phyloP scores from a whole-genome alignment of 306 rosid species.

The Comarum palustre region DNA sequence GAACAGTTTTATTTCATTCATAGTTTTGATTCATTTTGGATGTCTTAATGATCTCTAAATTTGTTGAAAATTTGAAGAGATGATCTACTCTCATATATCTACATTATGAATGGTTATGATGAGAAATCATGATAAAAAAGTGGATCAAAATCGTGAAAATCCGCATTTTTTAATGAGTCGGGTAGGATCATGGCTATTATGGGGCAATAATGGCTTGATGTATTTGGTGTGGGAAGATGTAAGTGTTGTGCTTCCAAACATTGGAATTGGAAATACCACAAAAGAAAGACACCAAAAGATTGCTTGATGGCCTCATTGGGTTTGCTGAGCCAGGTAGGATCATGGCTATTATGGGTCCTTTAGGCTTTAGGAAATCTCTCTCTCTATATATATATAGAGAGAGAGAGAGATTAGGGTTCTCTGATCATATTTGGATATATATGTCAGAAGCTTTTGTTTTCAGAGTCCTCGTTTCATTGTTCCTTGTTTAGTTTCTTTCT shows the following conservation, averaged over 20 bases:
- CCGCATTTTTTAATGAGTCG: too few relatives aligned
- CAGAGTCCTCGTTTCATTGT: not conserved
- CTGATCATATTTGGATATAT: not conserved
- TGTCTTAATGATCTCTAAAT: too few relatives aligned
- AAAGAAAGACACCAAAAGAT: slow-evolving; percentile 55
- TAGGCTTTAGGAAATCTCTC: slow-evolving; percentile 79
- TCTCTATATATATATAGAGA: too few relatives aligned
- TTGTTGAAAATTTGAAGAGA: too few relatives aligned
- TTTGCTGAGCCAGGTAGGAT: slow-evolving; percentile 79
- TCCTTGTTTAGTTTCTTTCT: not conserved
- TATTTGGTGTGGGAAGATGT: slow-evolving; percentile 80
- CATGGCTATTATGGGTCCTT: slow-evolving; percentile 97
- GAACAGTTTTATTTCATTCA: too few relatives aligned
- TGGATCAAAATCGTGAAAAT: too few relatives aligned
- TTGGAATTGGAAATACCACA: slow-evolving; percentile 24
- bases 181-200: too few relatives aligned
- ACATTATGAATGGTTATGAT: too few relatives aligned
- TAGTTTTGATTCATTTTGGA: too few relatives aligned
- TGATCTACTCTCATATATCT: too few relatives aligned
- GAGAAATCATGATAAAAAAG: too few relatives aligned
- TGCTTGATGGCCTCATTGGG: slow-evolving; percentile 72
- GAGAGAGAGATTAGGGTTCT: not conserved
- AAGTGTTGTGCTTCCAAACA: slow-evolving; percentile 67
- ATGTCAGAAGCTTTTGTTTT: not conserved
- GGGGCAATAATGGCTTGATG: slow-evolving; percentile 37